These are phyloP conservation scores for Aspergillus amoenus DNA, from an alignment of 2,329 filamentous ascomycete genomes.

Conservation along the genomic window DNA sequence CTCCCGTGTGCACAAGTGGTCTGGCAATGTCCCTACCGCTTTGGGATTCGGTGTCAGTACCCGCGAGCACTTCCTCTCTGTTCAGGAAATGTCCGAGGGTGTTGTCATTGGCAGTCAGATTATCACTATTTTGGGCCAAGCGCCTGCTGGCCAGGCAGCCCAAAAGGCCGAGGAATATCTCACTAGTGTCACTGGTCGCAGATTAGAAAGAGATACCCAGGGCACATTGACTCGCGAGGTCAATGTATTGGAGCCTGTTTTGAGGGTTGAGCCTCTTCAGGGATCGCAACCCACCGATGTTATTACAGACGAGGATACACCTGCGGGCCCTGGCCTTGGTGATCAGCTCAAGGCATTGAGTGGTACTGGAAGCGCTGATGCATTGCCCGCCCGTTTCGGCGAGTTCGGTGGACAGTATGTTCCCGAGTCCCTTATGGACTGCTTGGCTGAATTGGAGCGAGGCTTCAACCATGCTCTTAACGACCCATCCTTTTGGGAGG, in stretches of 20 bases:
- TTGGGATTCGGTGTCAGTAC: conserved; percentile 97
- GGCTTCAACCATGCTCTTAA: conserved; percentile 86
- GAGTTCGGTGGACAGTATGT: conserved; percentile 98
- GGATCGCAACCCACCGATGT: conserved; percentile 58
- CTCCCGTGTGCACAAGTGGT: conserved; percentile 84
- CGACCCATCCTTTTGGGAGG: conserved; percentile 93
- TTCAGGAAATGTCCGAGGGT: conserved; percentile 82
- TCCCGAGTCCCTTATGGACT: conserved; percentile 97
- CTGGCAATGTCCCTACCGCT: conserved; percentile 83
- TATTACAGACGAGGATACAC: conserved; percentile 58
- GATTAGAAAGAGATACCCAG: conserved; percentile 45
- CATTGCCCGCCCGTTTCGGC: conserved; percentile 83
- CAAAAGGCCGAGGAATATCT: conserved; percentile 85
- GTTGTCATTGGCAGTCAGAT: conserved; percentile 97
- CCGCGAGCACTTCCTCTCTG: conserved; percentile 84
- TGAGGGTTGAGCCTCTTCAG: conserved; percentile 57
- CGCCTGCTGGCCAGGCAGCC: conserved; percentile 63
- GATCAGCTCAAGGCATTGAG: conserved; percentile 84
- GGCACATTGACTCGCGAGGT: conserved; percentile 62
- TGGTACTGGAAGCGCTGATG: conserved; percentile 53
- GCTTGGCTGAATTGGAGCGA: conserved; percentile 81
- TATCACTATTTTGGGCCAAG: conserved; percentile 73
- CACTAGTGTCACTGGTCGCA: conserved; percentile 65
- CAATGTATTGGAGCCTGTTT: conserved; percentile 67
- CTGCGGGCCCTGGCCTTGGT: conserved; percentile 67